These are phyloP conservation scores for Aegilops longissima DNA, from an alignment of 176 grass and related monocot species.

Conservation along the genomic window DNA sequence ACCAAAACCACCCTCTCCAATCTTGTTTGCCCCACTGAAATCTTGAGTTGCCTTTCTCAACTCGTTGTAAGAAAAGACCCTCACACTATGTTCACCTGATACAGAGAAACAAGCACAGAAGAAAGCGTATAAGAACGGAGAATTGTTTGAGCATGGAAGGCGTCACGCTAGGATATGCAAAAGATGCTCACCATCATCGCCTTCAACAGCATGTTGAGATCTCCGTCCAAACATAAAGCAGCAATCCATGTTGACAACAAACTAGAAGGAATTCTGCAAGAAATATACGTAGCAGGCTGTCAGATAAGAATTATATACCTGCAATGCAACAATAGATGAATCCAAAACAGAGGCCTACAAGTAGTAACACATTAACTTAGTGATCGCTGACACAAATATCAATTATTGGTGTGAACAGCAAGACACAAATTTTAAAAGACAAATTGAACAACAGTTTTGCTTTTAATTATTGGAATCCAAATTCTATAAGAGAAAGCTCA, in stretches of 20 bases:
- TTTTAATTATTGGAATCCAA: not conserved
- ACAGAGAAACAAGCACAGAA: conserved; percentile 24
- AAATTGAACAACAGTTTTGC: not conserved
- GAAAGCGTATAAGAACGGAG: conserved; percentile 4
- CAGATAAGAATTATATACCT: not conserved
- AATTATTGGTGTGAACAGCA: conserved; percentile 15
- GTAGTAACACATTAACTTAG: not conserved
- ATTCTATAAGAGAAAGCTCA: not conserved
- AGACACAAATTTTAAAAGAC: not conserved
- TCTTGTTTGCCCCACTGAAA: conserved; percentile 74
- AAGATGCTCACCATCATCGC: conserved; percentile 33
- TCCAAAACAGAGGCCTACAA: not conserved
- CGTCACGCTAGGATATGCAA: not conserved
- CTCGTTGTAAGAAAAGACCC: conserved; percentile 70
- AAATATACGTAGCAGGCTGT: not conserved
- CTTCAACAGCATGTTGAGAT: not conserved
- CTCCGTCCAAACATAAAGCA: conserved; percentile 41
- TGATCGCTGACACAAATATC: not conserved
- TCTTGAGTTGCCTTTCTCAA: conserved; percentile 76
- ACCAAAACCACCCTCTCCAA: conserved; percentile 93
- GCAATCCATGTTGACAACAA: conserved; percentile 29
- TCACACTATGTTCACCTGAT: conserved; percentile 49
- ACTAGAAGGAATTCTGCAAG: conserved; percentile 17
- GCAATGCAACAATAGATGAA: not conserved
- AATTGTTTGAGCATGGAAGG: not conserved